Evolutionary conservation across 148 eudicot species (phyloP), one percentile per base, ranked within the genome.

Genomic region (Nepenthes mirabilis): DNA sequence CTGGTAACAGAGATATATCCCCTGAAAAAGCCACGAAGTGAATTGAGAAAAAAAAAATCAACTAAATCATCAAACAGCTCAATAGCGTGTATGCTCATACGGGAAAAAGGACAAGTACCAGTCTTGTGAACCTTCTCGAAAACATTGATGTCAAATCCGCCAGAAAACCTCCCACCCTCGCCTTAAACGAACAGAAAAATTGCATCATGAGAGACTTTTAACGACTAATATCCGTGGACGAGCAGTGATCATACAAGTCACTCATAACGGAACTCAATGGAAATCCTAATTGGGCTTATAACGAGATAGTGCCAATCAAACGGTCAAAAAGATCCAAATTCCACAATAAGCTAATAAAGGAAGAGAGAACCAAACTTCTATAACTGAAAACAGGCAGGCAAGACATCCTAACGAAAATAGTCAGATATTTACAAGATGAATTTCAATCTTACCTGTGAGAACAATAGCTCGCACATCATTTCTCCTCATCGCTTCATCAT

Each of bases 401-500:
- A 33, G 11, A 2, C 35, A 32, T 5, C 8, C 11, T 2, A 55
- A 1, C 36, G 14, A 55, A 52, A n/a, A 5, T 6, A 1, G 23
- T 32, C 8, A 3, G 32, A n/a, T 2, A 53, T 14, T 5, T 6
- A 55, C 2, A 34, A 55, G 10, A 3, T 6, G 11, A 55, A 32
- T 9, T 34, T 13, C 4, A 2, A n/a, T 35, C 52, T 58, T 74
- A 90, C 97, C 95, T 51, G 82, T 79, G 33, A 87, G 47, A 51
- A 91, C 97, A 60, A 87, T 66, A 50, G 97, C 97, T 73, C 83
- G 83, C 8, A 91, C 95, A 65, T 91, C 97, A 53, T 79, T 73
- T 69, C 95, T 80, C 54, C 73, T 72, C 86, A 74, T 75, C 4
- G 97, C 96, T 68, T 88, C 93, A 14, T 60, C 56, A 48, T 76